Base-by-base conservation (phyloP, 441 rosid species). In the Hura crepitans region DNA sequence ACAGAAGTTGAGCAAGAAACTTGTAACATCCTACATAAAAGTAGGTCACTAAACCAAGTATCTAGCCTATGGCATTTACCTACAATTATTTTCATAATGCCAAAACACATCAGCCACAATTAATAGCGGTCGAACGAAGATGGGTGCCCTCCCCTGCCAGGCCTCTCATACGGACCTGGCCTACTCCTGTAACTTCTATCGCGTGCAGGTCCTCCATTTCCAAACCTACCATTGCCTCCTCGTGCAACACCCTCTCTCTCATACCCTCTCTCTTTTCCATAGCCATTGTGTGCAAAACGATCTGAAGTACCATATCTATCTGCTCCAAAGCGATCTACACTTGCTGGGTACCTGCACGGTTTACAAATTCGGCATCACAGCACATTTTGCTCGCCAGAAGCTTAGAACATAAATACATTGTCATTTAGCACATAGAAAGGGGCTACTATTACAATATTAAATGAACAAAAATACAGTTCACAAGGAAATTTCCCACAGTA, bases 51-150 rank as follows among this genome's bases (percentile, higher is more conserved):
- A 68, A 67, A 68, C 39, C 27, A 42, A 61, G 30, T 69, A 67
- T 45, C 71, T 69, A 72, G 46, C 60, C 54, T 6, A 39, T 6
- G 0, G 59, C 63, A 68, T 35, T 14, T 5, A 72, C 53, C 81
- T 61, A 69, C 6, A 58, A 4, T 11, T 28, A 20, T 22, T 37
- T 70, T 12, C 43, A 66, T 9, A 43, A 31, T 3, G 5, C 15
- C 42, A n/a, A n/a, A n/a, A n/a, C n/a, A n/a, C 28, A 66, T 14
- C 25, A 50, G 10, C 20, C 14, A 0, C 53, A 37, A 49, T 71
- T 65, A 94, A 80, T 83, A 94, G 63, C 94, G 97, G 61, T 90
- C 99, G 25, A 85, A 92, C 49, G 97, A 80, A 55, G 96, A 76
- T 4, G 86, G 80, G 50, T 85, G 96, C 20, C 88, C 90, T 42